Evolutionary conservation across 768 basidiomycete species (phyloP).

Genomic region (Dendrothele bispora): DNA sequence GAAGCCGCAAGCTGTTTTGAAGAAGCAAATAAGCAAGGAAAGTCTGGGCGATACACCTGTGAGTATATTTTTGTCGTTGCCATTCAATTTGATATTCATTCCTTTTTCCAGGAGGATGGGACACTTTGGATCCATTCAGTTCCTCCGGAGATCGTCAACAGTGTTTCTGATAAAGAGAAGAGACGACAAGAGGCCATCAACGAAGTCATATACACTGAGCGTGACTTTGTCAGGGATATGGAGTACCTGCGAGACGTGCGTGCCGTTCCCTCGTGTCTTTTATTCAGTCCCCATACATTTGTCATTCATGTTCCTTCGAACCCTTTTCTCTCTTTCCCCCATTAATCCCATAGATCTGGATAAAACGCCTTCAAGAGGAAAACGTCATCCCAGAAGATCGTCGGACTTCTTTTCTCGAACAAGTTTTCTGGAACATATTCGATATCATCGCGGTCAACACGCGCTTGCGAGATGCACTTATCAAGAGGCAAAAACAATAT

Average conservation of each 20-base stretch:
- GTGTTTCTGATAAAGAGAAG: constrained; percentile 91
- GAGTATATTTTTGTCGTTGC: constrained; percentile 20
- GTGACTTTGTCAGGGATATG: constrained; percentile 97
- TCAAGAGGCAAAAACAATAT: constrained; percentile 92
- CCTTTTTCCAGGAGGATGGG: constrained; percentile 48
- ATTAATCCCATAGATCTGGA: constrained; percentile 66
- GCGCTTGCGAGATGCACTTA: constrained; percentile 88
- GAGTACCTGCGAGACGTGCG: constrained; percentile 95
- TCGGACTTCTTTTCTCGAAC: constrained; percentile 82
- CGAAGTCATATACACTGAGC: constrained; percentile 91
- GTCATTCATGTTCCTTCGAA: constrained; percentile 5
- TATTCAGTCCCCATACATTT: no score
- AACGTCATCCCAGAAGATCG: constrained; percentile 77
- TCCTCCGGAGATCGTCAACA: constrained; percentile 89
- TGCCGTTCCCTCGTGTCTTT: constrained; percentile 8
- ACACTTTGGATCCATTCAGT: constrained; percentile 97
- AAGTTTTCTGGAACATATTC: constrained; percentile 97
- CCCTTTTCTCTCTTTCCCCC: not conserved
- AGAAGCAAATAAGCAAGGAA: constrained; percentile 80
- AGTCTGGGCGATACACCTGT: constrained; percentile 80
- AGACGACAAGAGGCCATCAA: constrained; percentile 98
- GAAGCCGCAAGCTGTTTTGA: constrained; percentile 88
- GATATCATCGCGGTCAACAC: constrained; percentile 93
- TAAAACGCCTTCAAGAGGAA: constrained; percentile 75
- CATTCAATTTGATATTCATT: constrained; percentile 1